phyloP scores from a whole-genome alignment of 164 flowering plant genomes.

The Vitis labrusca region DNA sequence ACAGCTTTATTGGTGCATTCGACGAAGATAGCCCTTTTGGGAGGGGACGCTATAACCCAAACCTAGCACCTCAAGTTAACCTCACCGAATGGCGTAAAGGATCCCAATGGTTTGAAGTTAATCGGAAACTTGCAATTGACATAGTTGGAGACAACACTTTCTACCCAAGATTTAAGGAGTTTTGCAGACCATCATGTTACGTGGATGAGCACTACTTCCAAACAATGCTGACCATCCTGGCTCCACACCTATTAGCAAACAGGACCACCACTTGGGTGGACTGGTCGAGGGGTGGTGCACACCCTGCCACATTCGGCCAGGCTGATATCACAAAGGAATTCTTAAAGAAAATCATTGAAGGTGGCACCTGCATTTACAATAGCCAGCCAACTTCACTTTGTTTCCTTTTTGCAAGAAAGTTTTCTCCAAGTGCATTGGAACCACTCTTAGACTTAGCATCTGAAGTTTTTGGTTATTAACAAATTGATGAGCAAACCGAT shows the following conservation, averaged over 20 bases:
- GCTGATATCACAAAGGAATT: conserved; percentile 64
- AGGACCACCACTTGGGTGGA: conserved; percentile 82
- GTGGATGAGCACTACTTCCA: conserved; percentile 97
- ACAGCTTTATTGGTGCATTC: conserved; percentile 73
- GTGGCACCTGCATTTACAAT: conserved; percentile 58
- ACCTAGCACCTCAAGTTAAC: conserved; percentile 72
- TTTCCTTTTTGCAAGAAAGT: conserved; percentile 81
- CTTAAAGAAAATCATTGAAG: conserved; percentile 39
- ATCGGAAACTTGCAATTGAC: conserved; percentile 58
- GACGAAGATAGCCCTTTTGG: conserved; percentile 83
- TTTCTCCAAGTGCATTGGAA: conserved; percentile 75
- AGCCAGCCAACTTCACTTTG: conserved; percentile 46
- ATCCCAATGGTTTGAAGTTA: conserved; percentile 92
- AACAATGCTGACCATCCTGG: conserved; percentile 65
- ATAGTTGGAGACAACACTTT: conserved; percentile 55
- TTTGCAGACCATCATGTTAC: conserved; percentile 80
- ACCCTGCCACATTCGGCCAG: conserved; percentile 80
- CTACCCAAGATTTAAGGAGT: conserved; percentile 69
- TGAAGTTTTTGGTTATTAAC: conserved; percentile 46
- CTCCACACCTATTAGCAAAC: conserved; percentile 66
- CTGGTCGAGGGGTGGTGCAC: conserved; percentile 96
- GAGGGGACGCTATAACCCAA: conserved; percentile 70
- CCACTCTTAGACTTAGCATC: conserved; percentile 53
- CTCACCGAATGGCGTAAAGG: conserved; percentile 84
- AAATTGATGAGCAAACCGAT: background rate